A percentile compares a stretch with the other conserved stretches of the same genome.
Evolutionary conservation across 2,329 filamentous ascomycete genomes (phyloP).

Genomic region (Colletotrichum aenigma): DNA sequence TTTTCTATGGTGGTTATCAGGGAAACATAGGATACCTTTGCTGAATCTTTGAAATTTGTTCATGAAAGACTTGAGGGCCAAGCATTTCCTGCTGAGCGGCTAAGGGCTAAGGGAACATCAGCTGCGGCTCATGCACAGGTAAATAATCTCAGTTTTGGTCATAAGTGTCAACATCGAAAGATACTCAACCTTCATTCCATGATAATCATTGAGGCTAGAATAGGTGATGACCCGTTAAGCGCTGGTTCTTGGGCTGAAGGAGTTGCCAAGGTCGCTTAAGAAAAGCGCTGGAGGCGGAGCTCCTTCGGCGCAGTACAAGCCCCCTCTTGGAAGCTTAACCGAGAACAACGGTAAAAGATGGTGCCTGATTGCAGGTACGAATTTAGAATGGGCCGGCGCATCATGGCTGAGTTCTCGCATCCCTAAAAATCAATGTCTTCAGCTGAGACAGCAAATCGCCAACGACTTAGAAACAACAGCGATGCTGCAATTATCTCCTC

Average conservation of each 20-base stretch:
- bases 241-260: not conserved
- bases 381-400: not conserved
- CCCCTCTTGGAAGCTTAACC: not conserved
- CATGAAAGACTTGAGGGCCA: not conserved
- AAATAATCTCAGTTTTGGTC: not conserved
- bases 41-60: not conserved
- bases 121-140: not conserved
- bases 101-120: not conserved
- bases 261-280: not conserved
- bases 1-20: not conserved
- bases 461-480: not conserved
- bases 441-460: not conserved
- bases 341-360: not conserved
- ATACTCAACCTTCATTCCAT: not conserved
- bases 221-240: not conserved
- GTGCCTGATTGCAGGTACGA: not conserved
- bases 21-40: not conserved
- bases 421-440: not conserved
- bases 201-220: not conserved
- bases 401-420: not conserved
- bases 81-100: not conserved
- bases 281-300: not conserved
- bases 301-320: not conserved
- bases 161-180: not conserved
- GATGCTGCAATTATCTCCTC: not conserved